Evolutionary conservation across 2,329 filamentous ascomycete species (phyloP).

Genomic region (Setomelanomma holmii): DNA sequence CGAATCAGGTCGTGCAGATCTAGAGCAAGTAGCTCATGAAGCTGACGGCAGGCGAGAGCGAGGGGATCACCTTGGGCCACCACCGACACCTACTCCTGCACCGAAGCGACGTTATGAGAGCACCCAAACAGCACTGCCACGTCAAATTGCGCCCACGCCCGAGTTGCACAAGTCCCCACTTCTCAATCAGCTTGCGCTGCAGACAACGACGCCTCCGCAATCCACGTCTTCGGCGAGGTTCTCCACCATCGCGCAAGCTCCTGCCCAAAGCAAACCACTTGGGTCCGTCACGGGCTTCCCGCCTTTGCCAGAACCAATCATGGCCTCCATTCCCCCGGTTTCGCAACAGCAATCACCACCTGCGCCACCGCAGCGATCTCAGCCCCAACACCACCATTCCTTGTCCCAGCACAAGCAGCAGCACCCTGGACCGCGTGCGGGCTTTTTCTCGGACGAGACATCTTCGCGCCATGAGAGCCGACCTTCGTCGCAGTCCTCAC

Average conservation of each 20-base stretch:
- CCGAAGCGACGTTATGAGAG: slow-evolving; percentile 57
- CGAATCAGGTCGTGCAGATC: slow-evolving; percentile 52
- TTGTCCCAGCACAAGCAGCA: slow-evolving; percentile 38
- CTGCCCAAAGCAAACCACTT: slow-evolving; percentile 34
- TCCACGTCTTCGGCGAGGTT: slow-evolving; percentile 33
- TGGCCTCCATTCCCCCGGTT: slow-evolving; percentile 36
- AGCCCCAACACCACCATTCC: slow-evolving; percentile 35
- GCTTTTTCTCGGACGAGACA: slow-evolving; percentile 47
- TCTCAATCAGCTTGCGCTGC: slow-evolving; percentile 29
- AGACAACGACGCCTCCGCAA: slow-evolving; percentile 50
- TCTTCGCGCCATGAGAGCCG: slow-evolving; percentile 37
- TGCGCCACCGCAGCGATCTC: slow-evolving; percentile 27
- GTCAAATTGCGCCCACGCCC: slow-evolving; percentile 55
- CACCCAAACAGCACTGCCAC: slow-evolving; percentile 46
- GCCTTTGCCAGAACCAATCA: slow-evolving; percentile 34
- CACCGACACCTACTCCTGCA: slow-evolving; percentile 58
- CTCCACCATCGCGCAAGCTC: slow-evolving; percentile 43
- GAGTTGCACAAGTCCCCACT: slow-evolving; percentile 51
- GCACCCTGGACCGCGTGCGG: slow-evolving; percentile 40
- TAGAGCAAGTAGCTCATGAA: slow-evolving; percentile 51
- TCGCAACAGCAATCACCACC: slow-evolving; percentile 42
- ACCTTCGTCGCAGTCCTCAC: slow-evolving; percentile 36
- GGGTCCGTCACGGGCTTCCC: slow-evolving; percentile 29
- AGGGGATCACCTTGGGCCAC: slow-evolving; percentile 56
- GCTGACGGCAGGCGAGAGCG: slow-evolving; percentile 52